A percentile compares a stretch with the other conserved stretches of the same genome.
Conservation (phyloP, 305 asterid species). For the Fraxinus latifolia region DNA sequence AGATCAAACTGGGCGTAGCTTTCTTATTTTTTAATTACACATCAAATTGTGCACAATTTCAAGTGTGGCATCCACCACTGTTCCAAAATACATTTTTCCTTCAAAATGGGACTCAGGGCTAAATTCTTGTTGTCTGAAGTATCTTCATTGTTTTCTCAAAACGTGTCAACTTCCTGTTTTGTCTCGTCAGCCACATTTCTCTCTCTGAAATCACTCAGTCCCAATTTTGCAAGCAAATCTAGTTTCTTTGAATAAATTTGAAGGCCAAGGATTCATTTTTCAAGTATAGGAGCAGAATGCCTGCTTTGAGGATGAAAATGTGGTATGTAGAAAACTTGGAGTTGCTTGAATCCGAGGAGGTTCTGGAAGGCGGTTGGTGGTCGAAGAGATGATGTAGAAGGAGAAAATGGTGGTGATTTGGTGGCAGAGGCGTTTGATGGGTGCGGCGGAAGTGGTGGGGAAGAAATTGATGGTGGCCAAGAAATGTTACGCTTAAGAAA, state of each 20-base stretch:
- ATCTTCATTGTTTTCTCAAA: neutral
- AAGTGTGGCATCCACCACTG: too few species aligned
- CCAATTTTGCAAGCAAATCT: neutral
- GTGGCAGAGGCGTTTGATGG: conserved; percentile 40
- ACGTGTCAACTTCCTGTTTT: conserved; percentile 7
- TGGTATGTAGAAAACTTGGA: conserved; percentile 59
- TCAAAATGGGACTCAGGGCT: too few species aligned
- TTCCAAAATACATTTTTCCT: too few species aligned
- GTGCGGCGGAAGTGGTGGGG: conserved; percentile 26
- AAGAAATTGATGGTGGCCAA: conserved; percentile 46
- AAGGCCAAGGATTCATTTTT: conserved; percentile 13
- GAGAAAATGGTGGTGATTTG: conserved; percentile 19
- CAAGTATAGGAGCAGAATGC: conserved; percentile 40
- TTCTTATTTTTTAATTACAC: too few species aligned
- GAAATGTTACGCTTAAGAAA: conserved; percentile 53
- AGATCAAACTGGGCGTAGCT: too few species aligned
- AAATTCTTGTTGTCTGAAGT: neutral
- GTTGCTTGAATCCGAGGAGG: conserved; percentile 38
- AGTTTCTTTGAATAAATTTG: neutral
- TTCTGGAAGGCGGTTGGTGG: conserved; percentile 50
- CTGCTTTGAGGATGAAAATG: conserved; percentile 64
- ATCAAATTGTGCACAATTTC: too few species aligned
- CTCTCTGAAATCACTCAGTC: conserved; percentile 10
- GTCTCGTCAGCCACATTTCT: conserved; percentile 15
- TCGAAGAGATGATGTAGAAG: conserved; percentile 17